Base-by-base conservation (phyloP, 192 early-diverging fungal genomes). In the Backusella liffmaniae region DNA sequence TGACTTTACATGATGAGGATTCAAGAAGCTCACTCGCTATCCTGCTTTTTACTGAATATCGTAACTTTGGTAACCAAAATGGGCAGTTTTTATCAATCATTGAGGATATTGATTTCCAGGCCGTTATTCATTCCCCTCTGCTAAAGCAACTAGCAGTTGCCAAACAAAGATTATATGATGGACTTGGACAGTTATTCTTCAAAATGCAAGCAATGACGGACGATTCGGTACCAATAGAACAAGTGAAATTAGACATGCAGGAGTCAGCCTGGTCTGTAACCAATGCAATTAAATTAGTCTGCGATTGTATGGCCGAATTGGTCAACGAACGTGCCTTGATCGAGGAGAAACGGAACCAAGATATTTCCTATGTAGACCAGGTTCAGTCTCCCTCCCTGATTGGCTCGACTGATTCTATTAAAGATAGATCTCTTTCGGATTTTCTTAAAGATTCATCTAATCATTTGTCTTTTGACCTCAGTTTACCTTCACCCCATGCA, bases 141-240 rank as follows among this genome's bases (percentile, higher is more conserved):
- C 13, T 42, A 29, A 49, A 34, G 16, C 21, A 62, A 30, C 29
- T 79, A 16, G 26, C 21, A 26, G 23, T 49, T 69, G 34, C 41
- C 13, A 73, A 67, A 42, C 73, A 73, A 53, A 30, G 8, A 5
- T 32, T 79, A 21, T 49, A 56, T 32, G 51, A 68, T 39, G 37
- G 41, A 9, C 26, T 79, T 18, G 77, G 77, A 13, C 12, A 26
- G 15, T 37, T 79, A 29, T 79, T 79, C 39, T 73, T 30, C 39
- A 42, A 79, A 13, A 42, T 79, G 44, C 77, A 79, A 29, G 42
- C n/a, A 12, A 42, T 79, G 73, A 79, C 77, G 34, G 39, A 74
- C 26, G 73, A 79, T n/a, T 23, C 26, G 6, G 44, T 66, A 44
- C 10, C 53, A 26, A 26, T 67, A 39, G 46, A 68, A 0, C 59